Conservation (phyloP, 805 yeast genomes). For the Tetrapisispora iriomotensis region DNA sequence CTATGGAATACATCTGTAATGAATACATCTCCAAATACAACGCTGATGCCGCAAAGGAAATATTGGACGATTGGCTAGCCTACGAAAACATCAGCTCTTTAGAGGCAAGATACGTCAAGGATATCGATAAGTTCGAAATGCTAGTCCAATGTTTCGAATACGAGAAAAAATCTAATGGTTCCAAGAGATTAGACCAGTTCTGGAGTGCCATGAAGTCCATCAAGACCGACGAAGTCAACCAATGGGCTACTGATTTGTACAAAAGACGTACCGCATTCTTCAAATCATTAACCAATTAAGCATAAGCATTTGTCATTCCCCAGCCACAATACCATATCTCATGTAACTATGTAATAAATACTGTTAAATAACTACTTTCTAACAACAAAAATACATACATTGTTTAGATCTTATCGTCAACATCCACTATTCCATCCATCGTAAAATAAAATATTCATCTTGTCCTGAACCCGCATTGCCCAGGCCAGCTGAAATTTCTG, state of each 20-base stretch:
- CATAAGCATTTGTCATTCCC: background rate
- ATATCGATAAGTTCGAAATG: conserved; percentile 86
- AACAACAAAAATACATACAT: too few relatives aligned
- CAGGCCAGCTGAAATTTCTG: too few relatives aligned
- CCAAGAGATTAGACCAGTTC: conserved; percentile 58
- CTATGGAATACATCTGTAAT: conserved; percentile 56
- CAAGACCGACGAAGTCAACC: conserved; percentile 60
- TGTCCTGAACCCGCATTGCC: too few relatives aligned
- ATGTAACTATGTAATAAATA: too few relatives aligned
- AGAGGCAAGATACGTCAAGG: conserved; percentile 88
- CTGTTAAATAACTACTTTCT: too few relatives aligned
- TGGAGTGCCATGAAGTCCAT: conserved; percentile 51
- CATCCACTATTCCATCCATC: too few relatives aligned
- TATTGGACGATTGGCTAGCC: conserved; percentile 71
- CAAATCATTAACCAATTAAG: background rate
- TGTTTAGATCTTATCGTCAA: too few relatives aligned
- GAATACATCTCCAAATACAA: conserved; percentile 59
- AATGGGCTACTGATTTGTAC: conserved; percentile 51
- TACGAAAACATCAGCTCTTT: conserved; percentile 74
- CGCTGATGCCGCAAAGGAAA: conserved; percentile 48
- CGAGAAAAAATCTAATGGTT: conserved; percentile 53
- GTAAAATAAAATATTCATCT: too few relatives aligned
- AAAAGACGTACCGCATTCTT: conserved; percentile 4
- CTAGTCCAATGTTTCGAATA: conserved; percentile 75
- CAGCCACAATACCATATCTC: background rate